Evolutionary conservation across 768 basidiomycete genomes (phyloP), one percentile per base, ranked within the genome.

Genomic region (Tricholoma hemisulphureum): DNA sequence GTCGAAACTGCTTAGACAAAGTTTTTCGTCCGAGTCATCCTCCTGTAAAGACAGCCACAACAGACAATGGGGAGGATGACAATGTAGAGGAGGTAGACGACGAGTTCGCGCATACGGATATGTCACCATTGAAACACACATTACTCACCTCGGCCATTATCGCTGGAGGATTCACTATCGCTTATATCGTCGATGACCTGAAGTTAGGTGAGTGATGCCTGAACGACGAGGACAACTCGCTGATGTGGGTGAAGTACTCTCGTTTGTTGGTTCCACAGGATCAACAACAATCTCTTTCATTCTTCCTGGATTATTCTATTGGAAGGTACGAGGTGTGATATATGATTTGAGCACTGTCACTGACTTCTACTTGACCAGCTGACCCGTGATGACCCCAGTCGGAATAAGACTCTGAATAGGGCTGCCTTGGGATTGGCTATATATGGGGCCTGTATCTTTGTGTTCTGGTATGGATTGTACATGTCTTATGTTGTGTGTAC

Each of bases 231-330:
- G 20, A 9, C 20, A 11, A 26, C 20, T 20, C 51, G 50, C 56
- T 62, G 55, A 60, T 55, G 35, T 23, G 21, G 55, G 31, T 60
- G 55, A 66, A 93, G 96, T 98, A 13, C 80, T 98, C 31, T 93
- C 94, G 4, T 97, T 99, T 68, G 96, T 99, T 34, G 97, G 97
- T 1, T 89, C 94, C 21, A 98, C 95, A 1, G 97, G 97, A 11
- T 96, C 93, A 13, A 97, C 95, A 23, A 96, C 95, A 18, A 93
- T 98, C 58, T 95, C 93, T 1, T 98, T 98, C 75, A 97, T 98
- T 66, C 81, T 97, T 32, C 95, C 95, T 0, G 95, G 93, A 2
- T 74, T 95, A 51, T 90, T 97, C 68, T 97, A 91, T 76, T 98
- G 93, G 88, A 88, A 92, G 88, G 91, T 89, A 63, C 63, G 75